Percentiles rank a stretch among this genome's conserved stretches.
Conservation (phyloP, 73 alveolate species). For the Blepharisma japonicum region DNA sequence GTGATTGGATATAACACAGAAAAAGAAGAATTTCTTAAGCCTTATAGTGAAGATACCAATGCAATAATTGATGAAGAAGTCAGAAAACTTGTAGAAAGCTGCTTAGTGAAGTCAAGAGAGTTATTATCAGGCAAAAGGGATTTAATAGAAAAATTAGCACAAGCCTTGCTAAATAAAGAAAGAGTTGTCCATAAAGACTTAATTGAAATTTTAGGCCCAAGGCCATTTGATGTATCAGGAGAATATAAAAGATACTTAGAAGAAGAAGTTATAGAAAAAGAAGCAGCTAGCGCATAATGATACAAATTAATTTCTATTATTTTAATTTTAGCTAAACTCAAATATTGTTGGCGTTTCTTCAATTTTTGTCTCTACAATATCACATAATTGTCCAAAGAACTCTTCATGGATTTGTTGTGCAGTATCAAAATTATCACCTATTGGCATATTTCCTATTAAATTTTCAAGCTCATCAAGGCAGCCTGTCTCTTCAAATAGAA, state of each 20-base stretch:
- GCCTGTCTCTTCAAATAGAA: no score
- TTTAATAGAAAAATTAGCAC: conserved; percentile 51
- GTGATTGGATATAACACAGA: conserved; percentile 36
- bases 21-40: conserved; percentile 3
- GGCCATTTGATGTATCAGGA: conserved; percentile 53
- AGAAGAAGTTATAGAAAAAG: no score
- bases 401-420: no score
- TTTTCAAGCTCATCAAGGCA: no score
- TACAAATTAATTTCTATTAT: no score
- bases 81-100: conserved; percentile 41
- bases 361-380: no score
- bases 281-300: no score
- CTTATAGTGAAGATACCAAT: conserved; percentile 44
- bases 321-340: no score
- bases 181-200: conserved; percentile 65
- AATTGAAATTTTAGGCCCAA: conserved; percentile 64
- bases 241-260: conserved; percentile 2
- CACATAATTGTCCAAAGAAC: no score
- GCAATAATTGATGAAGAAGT: conserved; percentile 65
- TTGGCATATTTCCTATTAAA: no score
- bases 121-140: conserved; percentile 51
- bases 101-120: conserved; percentile 47
- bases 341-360: no score
- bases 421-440: no score
- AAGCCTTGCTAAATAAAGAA: conserved; percentile 62